Evolutionary conservation across 768 basidiomycete species (phyloP).

Genomic region (Hebeloma cylindrosporum): DNA sequence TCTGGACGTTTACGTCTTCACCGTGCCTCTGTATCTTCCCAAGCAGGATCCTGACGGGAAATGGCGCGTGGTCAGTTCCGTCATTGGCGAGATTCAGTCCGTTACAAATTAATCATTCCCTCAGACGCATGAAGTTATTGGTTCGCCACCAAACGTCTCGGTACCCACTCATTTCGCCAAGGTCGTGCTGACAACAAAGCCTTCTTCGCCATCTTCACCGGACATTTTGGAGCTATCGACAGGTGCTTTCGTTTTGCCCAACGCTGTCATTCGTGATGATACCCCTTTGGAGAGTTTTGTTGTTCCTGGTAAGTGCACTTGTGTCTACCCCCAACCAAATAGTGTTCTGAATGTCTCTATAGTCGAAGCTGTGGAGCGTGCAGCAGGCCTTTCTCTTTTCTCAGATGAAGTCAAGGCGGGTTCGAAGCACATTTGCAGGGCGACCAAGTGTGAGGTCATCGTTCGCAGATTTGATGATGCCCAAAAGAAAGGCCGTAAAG

Average conservation of each 20-base stretch:
- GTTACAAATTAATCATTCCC: background rate
- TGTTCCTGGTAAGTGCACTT: conserved; percentile 61
- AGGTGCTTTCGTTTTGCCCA: conserved; percentile 95
- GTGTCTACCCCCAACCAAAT: background rate
- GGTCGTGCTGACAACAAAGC: conserved; percentile 79
- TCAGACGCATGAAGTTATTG: conserved; percentile 94
- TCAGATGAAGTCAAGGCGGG: conserved; percentile 71
- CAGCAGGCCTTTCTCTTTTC: conserved; percentile 86
- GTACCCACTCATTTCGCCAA: conserved; percentile 99
- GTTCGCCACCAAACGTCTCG: conserved; percentile 81
- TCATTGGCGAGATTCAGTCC: background rate
- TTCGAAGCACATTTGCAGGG: conserved; percentile 86
- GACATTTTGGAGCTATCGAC: conserved; percentile 74
- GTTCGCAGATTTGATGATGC: conserved; percentile 91
- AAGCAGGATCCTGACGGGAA: conserved; percentile 85
- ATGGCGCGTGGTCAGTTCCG: conserved; percentile 82
- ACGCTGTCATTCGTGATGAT: conserved; percentile 87
- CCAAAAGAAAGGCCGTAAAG: conserved; percentile 62
- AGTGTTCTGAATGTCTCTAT: conserved; percentile 8
- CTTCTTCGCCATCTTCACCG: conserved; percentile 70
- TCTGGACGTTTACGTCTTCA: conserved; percentile 96
- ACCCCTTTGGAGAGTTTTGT: conserved; percentile 78
- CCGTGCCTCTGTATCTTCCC: conserved; percentile 95
- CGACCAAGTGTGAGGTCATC: conserved; percentile 84
- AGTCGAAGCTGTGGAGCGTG: conserved; percentile 93